Percentiles rank a stretch among this genome's conserved stretches.
These are phyloP conservation scores for Trypanosoma cruzi DNA, from an alignment of 208 protist genomes.

Conservation along the genomic window DNA sequence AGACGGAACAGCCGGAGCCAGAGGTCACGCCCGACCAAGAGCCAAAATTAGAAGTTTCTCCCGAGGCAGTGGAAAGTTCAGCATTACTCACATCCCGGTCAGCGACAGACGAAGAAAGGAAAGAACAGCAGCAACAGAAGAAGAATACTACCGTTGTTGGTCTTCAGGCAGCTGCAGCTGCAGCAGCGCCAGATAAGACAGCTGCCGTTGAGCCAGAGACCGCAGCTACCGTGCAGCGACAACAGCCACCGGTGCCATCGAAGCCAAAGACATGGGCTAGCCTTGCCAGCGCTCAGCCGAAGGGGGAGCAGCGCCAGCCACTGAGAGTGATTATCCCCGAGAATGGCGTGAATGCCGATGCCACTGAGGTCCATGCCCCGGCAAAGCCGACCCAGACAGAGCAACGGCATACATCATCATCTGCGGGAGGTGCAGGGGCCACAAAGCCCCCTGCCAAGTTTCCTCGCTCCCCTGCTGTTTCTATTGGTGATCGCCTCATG, in stretches of 20 bases:
- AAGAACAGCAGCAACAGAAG: slow-evolving; percentile 2
- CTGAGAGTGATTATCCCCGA: slow-evolving; percentile 44
- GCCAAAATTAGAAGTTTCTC: slow-evolving; percentile 33
- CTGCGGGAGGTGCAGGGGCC: not conserved
- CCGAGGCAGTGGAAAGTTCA: slow-evolving; percentile 14
- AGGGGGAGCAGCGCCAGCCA: slow-evolving; percentile 31
- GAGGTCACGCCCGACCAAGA: slow-evolving; percentile 35
- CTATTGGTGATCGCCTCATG: slow-evolving; percentile 82
- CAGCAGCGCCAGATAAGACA: not conserved
- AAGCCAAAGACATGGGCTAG: slow-evolving; percentile 75
- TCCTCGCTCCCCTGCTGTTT: slow-evolving; percentile 22
- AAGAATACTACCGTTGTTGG: not conserved
- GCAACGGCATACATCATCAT: slow-evolving; percentile 20
- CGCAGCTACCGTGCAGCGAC: slow-evolving; percentile 8
- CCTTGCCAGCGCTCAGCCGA: slow-evolving; percentile 43
- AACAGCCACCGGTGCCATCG: slow-evolving; percentile 9
- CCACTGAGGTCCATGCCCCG: slow-evolving; percentile 33
- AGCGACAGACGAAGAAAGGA: slow-evolving; percentile 10
- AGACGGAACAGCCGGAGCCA: slow-evolving; percentile 32
- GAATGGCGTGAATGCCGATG: slow-evolving; percentile 26
- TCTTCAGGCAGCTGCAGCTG: slow-evolving; percentile 21
- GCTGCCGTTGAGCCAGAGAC: not conserved
- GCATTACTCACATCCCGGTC: slow-evolving; percentile 12
- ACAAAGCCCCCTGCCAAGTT: slow-evolving; percentile 40
- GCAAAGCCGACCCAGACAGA: slow-evolving; percentile 20